Percentiles rank a stretch among this genome's conserved stretches.
phyloP scores from a whole-genome alignment of 805 yeast species.

The Lachancea quebecensis region DNA sequence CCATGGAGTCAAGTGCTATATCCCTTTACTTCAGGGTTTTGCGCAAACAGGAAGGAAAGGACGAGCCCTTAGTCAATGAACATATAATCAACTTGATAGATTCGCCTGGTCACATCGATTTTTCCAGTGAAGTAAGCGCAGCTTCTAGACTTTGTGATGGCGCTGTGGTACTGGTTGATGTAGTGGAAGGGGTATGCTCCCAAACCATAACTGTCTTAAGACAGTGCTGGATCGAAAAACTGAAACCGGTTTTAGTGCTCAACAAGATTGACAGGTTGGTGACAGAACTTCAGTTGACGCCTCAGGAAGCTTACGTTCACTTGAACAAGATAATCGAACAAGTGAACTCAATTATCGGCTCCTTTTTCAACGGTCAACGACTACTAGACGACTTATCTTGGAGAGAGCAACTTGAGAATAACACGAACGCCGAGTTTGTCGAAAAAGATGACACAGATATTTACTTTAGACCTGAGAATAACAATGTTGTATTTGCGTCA shows the following conservation, averaged over 20 bases:
- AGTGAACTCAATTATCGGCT: constrained; percentile 90
- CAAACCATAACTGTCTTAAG: constrained; percentile 92
- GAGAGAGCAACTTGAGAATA: constrained; percentile 56
- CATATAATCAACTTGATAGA: constrained; percentile 87
- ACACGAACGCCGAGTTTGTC: constrained; percentile 45
- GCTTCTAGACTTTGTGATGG: constrained; percentile 97
- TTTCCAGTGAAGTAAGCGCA: constrained; percentile 91
- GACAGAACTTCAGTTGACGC: constrained; percentile 71
- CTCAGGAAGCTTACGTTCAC: constrained; percentile 81
- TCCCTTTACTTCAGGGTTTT: constrained; percentile 81
- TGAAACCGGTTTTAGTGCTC: constrained; percentile 80
- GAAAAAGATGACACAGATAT: constrained; percentile 76
- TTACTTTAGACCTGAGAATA: constrained; percentile 79
- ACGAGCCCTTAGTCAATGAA: constrained; percentile 55
- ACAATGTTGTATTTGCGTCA: constrained; percentile 83
- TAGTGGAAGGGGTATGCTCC: constrained; percentile 96
- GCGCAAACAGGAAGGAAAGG: constrained; percentile 35
- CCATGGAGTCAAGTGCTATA: constrained; percentile 96
- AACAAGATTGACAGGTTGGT: constrained; percentile 88
- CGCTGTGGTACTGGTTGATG: constrained; percentile 91
- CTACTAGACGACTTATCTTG: constrained; percentile 79
- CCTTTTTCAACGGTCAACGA: constrained; percentile 86
- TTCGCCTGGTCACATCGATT: constrained; percentile 99
- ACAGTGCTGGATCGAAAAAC: constrained; percentile 91
- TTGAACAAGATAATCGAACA: constrained; percentile 76